Evolutionary conservation across 306 rosid species (phyloP), one percentile per base, ranked within the genome.

Genomic region (Citrullus mucosospermus): DNA sequence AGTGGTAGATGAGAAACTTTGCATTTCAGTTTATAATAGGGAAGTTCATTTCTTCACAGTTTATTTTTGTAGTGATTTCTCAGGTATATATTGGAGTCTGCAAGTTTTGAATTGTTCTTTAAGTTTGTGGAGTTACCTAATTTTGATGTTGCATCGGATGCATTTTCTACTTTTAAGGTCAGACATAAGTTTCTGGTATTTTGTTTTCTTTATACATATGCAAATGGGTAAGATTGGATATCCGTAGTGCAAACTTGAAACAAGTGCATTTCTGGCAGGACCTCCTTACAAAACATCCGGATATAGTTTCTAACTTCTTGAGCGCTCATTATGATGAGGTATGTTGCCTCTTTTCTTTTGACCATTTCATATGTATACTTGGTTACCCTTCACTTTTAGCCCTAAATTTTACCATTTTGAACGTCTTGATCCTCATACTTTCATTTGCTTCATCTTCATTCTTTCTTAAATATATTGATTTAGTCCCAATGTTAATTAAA

Each of bases 161-260:
- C 99, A 18, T 95, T 92, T 87, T 91, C 96, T 74, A 95, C 99
- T 51, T 95, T 95, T 79, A 92, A 95, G 99, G 99, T 92, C 53
- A 76, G 88, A 82, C 70, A 44, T 16, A 51, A 60, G 56, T 78
- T 65, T 32, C 68, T 61, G 36, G n/a, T 50, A 48, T 59, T 55
- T 16, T 78, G 44, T 56, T 80, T 38, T 59, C 18, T 13, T 61
- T 60, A 6, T 41, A 39, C 10, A 10, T 77, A 43, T 2, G 11
- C 5, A 16, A 60, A 12, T n/a, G 17, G 16, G 43, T 79, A 36
- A 34, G 60, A 36, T 54, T 53, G 56, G 77, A 58, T 36, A 44
- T 12, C 36, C n/a, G 14, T 78, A 20, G 39, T 66, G 43, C 67
- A 66, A 50, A 51, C 54, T 32, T 65, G 43, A 53, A 80, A 81